Evolutionary conservation across 2,329 filamentous ascomycete species (phyloP).

Genomic region (Colletotrichum somersetense): DNA sequence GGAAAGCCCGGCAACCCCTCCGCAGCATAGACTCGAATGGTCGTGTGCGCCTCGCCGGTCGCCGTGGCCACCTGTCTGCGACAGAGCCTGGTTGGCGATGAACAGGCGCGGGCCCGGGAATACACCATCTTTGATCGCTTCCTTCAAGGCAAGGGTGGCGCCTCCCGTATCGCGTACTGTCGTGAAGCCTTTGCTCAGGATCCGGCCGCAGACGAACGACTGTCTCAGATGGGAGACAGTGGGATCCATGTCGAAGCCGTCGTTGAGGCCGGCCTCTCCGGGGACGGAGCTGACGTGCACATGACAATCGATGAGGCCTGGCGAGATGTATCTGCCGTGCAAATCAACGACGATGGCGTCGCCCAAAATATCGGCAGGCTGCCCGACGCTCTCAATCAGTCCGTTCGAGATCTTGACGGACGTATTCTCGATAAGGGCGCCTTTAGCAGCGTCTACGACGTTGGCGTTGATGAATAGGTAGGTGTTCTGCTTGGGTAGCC

Average conservation of each 20-base stretch:
- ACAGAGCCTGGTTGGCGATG: constrained; percentile 65
- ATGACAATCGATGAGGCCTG: constrained; percentile 52
- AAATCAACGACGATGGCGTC: constrained; percentile 44
- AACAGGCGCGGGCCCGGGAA: constrained; percentile 68
- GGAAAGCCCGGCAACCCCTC: constrained; percentile 56
- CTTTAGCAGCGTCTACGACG: constrained; percentile 56
- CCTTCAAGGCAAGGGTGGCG: constrained; percentile 65
- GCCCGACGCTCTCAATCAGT: constrained; percentile 48
- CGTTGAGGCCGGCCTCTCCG: constrained; percentile 46
- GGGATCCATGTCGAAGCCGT: constrained; percentile 48
- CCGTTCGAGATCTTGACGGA: constrained; percentile 54
- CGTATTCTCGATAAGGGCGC: constrained; percentile 47
- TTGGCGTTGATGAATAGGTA: constrained; percentile 59
- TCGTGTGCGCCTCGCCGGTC: constrained; percentile 62
- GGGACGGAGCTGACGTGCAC: constrained; percentile 50
- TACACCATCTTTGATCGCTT: constrained; percentile 68
- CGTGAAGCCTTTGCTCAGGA: constrained; percentile 70
- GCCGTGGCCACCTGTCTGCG: constrained; percentile 70
- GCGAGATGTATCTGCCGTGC: constrained; percentile 49
- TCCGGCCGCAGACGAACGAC: constrained; percentile 61
- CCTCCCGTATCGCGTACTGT: constrained; percentile 70
- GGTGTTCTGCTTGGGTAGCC: constrained; percentile 47
- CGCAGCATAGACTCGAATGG: constrained; percentile 56
- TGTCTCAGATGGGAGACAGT: constrained; percentile 58
- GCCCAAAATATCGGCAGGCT: neutral